Percentiles rank a stretch among this genome's conserved stretches.
phyloP scores from a whole-genome alignment of 345 rosid species.

The Hibiscus mutabilis region DNA sequence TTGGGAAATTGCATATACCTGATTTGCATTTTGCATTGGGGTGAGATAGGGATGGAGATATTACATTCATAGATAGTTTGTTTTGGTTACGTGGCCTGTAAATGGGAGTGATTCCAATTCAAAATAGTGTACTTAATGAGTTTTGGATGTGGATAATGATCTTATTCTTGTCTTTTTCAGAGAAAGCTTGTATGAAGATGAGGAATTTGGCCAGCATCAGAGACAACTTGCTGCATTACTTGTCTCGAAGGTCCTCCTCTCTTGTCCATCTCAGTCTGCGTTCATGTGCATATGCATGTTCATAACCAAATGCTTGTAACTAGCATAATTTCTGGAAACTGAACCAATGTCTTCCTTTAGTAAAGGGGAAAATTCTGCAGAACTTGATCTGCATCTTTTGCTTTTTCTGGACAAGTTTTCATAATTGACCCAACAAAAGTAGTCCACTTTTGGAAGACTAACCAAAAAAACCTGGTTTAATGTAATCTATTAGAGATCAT shows the following conservation, averaged over 20 bases:
- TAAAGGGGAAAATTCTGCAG: not conserved
- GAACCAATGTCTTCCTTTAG: not conserved
- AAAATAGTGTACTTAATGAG: not conserved
- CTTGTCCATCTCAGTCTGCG: not conserved
- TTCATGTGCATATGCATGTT: not conserved
- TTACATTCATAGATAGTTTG: not conserved
- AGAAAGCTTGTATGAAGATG: slow-evolving; percentile 3
- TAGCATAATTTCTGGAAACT: not conserved
- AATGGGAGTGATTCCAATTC: slow-evolving; percentile 1
- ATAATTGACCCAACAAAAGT: not conserved
- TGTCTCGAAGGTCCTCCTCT: slow-evolving; percentile 70
- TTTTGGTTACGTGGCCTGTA: not conserved
- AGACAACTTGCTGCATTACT: slow-evolving; percentile 91
- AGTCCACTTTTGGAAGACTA: not conserved
- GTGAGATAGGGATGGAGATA: too few relatives aligned
- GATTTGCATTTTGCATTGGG: not conserved
- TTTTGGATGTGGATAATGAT: slow-evolving; percentile 1
- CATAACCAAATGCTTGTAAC: not conserved
- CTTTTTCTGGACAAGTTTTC: not conserved
- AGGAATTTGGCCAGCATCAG: slow-evolving; percentile 41
- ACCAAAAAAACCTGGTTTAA: not conserved
- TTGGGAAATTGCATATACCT: not conserved
- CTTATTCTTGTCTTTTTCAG: slow-evolving; percentile 11
- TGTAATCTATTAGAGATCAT: not conserved
- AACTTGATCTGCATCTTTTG: not conserved